Conservation (phyloP, 352 stramenopile species). For the Globisporangium lucens region DNA sequence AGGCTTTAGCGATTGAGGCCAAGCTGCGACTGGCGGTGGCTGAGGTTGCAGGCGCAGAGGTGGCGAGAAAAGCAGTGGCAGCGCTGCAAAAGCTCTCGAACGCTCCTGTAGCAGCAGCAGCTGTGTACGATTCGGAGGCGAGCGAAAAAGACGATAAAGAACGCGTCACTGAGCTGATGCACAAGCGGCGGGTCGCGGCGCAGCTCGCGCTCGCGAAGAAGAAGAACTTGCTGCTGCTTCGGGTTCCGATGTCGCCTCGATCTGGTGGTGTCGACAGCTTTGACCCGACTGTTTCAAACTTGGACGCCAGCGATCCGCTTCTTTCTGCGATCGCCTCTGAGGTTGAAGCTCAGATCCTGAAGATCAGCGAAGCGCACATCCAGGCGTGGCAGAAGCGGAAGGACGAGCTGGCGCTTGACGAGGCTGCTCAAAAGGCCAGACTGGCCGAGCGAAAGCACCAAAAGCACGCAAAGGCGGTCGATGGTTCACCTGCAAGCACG, state of each 20-base stretch:
- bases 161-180: not conserved
- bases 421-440: not conserved
- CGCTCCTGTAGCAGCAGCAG: not conserved
- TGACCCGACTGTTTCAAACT: not conserved
- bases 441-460: slow-evolving; percentile 1
- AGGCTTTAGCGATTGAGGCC: not conserved
- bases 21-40: not conserved
- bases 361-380: slow-evolving; percentile 6
- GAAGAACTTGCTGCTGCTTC: not conserved
- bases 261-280: not conserved
- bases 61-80: not conserved
- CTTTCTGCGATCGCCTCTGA: slow-evolving; percentile 3
- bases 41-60: not conserved
- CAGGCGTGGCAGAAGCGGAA: slow-evolving; percentile 4
- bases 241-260: not conserved
- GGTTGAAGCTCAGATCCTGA: not conserved
- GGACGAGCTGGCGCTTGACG: not conserved
- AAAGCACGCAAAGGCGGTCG: not conserved
- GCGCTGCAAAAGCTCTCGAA: not conserved
- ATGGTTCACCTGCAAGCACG: not conserved
- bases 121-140: not conserved
- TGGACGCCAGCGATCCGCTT: not conserved
- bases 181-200: slow-evolving; percentile 2
- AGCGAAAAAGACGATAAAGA: not conserved
- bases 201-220: slow-evolving; percentile 8